These are phyloP conservation scores for Sphaerobolus stellatus DNA, from an alignment of 1,284 basidiomycete genomes.

Conservation along the genomic window DNA sequence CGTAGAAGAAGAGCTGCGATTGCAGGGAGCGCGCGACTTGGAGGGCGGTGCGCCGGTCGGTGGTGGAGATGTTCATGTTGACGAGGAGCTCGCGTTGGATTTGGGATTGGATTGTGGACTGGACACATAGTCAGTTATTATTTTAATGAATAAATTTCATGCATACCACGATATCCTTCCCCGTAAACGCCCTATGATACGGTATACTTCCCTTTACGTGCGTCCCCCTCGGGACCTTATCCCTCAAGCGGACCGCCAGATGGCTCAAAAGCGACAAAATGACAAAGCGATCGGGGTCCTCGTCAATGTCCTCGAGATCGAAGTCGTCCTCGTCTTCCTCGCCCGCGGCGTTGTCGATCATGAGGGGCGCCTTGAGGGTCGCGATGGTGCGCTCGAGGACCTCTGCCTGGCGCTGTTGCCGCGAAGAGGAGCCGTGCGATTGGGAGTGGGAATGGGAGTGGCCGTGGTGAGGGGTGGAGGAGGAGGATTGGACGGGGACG, in stretches of 20 bases:
- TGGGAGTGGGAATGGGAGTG: too few relatives aligned
- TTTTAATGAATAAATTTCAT: background rate
- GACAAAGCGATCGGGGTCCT: conserved; percentile 77
- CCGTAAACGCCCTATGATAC: conserved; percentile 86
- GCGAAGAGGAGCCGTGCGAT: conserved; percentile 4
- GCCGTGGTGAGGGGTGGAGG: too few relatives aligned
- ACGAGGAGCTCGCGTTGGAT: conserved; percentile 69
- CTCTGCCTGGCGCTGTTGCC: conserved; percentile 4
- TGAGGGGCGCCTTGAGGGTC: conserved; percentile 16
- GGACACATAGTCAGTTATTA: background rate
- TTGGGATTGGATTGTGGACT: conserved; percentile 81
- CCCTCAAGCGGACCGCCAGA: conserved; percentile 82
- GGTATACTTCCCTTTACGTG: conserved; percentile 91
- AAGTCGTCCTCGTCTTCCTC: conserved; percentile 53
- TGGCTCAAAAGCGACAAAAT: conserved; percentile 87
- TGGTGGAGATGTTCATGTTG: conserved; percentile 67
- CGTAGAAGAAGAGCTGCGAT: conserved; percentile 92
- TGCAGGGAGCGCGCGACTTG: conserved; percentile 88
- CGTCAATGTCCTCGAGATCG: conserved; percentile 46
- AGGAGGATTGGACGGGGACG: background rate
- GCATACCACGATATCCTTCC: conserved; percentile 86
- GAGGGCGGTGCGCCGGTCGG: conserved; percentile 79
- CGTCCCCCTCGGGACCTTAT: conserved; percentile 80
- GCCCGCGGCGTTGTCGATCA: conserved; percentile 9
- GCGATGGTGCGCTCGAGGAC: conserved; percentile 13